Conservation (phyloP, 345 rosid genomes). For the Citrus inodora region DNA sequence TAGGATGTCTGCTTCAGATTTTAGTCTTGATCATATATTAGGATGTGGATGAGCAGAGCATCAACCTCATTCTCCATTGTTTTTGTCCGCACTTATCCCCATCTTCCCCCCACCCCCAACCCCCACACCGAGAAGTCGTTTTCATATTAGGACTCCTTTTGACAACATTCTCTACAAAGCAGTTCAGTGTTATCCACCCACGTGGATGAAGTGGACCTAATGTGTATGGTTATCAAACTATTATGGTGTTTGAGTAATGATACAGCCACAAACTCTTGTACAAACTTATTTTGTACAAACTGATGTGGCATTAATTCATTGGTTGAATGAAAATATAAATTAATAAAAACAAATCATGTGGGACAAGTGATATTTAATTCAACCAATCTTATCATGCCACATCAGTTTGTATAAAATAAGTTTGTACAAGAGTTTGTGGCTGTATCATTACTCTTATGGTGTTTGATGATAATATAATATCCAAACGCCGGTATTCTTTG, state of each 20-base stretch:
- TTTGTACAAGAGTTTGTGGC: no score
- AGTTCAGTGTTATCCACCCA: not conserved
- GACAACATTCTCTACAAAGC: not conserved
- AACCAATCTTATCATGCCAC: no score
- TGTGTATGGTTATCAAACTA: not conserved
- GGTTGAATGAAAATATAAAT: no score
- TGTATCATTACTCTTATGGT: no score
- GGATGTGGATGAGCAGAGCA: not conserved
- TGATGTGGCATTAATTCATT: no score
- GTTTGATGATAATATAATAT: not conserved
- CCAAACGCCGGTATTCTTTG: no score
- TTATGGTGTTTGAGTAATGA: not conserved
- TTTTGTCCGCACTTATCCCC: not conserved
- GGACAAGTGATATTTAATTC: no score
- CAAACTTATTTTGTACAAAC: no score
- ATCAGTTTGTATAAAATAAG: no score
- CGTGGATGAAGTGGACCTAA: not conserved
- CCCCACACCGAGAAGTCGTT: not conserved
- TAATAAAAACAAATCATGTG: no score
- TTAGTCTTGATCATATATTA: not conserved
- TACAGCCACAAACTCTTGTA: no score
- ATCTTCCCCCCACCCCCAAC: rapidly evolving
- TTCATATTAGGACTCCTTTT: not conserved
- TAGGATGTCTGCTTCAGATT: not conserved
- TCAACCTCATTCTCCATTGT: not conserved